These are phyloP conservation scores for Fraxinus velutina DNA, from an alignment of 305 asterid genomes.

Conservation along the genomic window DNA sequence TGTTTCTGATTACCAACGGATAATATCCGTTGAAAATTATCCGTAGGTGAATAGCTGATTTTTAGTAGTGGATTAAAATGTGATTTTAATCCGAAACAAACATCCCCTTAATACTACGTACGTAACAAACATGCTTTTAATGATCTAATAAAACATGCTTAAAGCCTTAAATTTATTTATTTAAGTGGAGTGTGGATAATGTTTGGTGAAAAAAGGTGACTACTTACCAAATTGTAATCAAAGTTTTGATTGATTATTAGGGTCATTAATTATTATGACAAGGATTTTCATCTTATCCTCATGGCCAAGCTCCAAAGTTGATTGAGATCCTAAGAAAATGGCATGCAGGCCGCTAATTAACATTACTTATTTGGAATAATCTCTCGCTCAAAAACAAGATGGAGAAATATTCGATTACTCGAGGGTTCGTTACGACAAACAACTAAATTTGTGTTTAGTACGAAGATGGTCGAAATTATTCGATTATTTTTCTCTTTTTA, in stretches of 20 bases:
- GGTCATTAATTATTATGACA: conserved; percentile 7
- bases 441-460: not conserved
- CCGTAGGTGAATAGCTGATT: no score
- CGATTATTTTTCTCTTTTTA: not conserved
- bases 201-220: conserved; percentile 37
- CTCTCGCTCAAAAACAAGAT: not conserved
- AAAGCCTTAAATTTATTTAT: not conserved
- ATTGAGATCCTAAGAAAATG: not conserved
- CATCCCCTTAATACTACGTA: no score
- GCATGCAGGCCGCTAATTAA: conserved; percentile 16
- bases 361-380: conserved; percentile 5
- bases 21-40: no score
- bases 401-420: not conserved
- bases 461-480: not conserved
- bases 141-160: conserved; percentile 18
- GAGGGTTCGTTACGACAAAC: not conserved
- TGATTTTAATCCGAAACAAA: no score
- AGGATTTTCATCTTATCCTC: conserved; percentile 7
- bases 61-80: no score
- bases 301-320: conserved; percentile 9
- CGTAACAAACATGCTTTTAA: conserved; percentile 6
- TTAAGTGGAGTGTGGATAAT: conserved; percentile 27
- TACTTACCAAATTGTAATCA: conserved; percentile 28
- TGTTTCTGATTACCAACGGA: no score
- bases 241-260: not conserved